Evolutionary conservation across 2,329 filamentous ascomycete species (phyloP).

Genomic region (Pyrenochaeta sp.): DNA sequence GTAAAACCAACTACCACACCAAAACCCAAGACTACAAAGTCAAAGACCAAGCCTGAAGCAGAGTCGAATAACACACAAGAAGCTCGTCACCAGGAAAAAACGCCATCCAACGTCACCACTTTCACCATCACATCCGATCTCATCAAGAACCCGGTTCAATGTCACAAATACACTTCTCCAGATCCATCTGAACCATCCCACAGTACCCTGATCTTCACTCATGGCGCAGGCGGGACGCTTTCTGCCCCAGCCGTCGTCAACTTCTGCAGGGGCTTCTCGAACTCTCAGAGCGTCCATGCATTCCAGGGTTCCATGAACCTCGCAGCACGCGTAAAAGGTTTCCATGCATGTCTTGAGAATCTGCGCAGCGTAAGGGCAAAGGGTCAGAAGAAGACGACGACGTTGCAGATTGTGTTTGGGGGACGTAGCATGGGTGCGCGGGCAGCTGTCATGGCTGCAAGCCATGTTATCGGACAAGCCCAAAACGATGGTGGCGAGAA

Average conservation of each 20-base stretch:
- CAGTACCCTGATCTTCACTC: conserved; percentile 52
- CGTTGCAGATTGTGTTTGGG: conserved; percentile 32
- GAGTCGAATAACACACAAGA: not conserved
- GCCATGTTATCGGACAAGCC: conserved; percentile 12
- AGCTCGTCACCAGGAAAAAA: not conserved
- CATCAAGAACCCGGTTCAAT: conserved; percentile 31
- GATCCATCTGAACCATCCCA: not conserved
- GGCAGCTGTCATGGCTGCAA: conserved; percentile 51
- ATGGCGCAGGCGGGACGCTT: conserved; percentile 56
- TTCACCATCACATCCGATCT: conserved; percentile 21
- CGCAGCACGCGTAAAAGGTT: conserved; percentile 46
- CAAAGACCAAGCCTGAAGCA: not conserved
- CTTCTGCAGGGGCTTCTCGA: conserved; percentile 51
- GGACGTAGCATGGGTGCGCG: conserved; percentile 57
- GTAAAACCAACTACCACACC: not conserved
- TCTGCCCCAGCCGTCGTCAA: conserved; percentile 48
- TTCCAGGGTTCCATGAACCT: conserved; percentile 56
- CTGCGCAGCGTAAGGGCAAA: not conserved
- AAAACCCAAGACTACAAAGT: not conserved
- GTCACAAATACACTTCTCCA: conserved; percentile 22
- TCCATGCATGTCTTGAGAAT: conserved; percentile 47
- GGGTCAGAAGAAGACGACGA: not conserved
- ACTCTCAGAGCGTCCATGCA: conserved; percentile 29
- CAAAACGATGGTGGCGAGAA: not conserved
- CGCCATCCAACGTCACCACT: not conserved